Evolutionary conservation across 768 basidiomycete species (phyloP), one percentile per base, ranked within the genome.

Genomic region (Rhodotorula babjevae): DNA sequence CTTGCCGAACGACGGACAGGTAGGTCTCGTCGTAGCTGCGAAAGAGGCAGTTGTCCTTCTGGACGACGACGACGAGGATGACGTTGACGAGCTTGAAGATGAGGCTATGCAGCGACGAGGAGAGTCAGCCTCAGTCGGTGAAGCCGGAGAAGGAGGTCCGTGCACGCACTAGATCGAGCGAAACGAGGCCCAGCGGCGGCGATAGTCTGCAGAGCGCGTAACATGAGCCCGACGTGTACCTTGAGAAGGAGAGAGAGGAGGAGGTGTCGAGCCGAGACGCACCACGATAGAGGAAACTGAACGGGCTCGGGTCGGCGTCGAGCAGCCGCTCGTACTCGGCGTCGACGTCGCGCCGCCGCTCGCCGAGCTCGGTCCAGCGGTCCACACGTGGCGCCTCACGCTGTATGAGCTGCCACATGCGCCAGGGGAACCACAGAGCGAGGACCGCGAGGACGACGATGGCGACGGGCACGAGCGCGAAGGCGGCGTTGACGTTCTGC

Each of bases 211-310:
- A 16, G 19, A 31, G 11, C 3, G n/a, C 21, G 12, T 6, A 2
- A 0, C 44, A 36, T 44, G 11, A 58, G 49, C 33, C 25, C 29
- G 46, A 36, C 2, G 5, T 31, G 18, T 8, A 9, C 10, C 14
- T 7, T n/a, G 19, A 25, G 2, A 2, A 21, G 6, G 19, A n/a
- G 25, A 5, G 27, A 29, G 1, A 3, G n/a, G 2, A 21, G 36
- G 36, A 15, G 60, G 47, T 16, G 31, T 50, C 21, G 10, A 36
- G 46, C 8, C 10, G 14, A 6, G 27, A 50, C 84, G 55, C 77
- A 88, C 89, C 87, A 62, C 81, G 84, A 74, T 91, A 91, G 9
- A 92, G 81, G 79, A 90, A 91, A 3, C 84, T 83, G 74, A 90
- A 86, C 6, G 90, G 88, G 78, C 87, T 88, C 25, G 79, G 81